Conservation (phyloP, 306 rosid genomes). For the Heteromeles arbutifolia region DNA sequence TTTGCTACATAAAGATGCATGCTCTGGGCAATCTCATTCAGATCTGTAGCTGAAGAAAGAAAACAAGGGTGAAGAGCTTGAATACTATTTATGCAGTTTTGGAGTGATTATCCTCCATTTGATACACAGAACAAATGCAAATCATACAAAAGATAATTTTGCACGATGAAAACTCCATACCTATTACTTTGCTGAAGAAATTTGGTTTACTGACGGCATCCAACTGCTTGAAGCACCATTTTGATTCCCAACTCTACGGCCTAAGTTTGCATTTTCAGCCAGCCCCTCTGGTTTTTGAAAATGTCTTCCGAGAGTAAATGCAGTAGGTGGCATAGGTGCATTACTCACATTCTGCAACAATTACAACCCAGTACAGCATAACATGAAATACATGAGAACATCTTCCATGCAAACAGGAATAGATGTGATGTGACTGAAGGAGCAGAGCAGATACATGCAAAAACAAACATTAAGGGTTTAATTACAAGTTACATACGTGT, state of each 20-base stretch:
- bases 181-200: neutral
- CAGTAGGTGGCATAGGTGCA: slow-evolving; percentile 20
- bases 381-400: neutral
- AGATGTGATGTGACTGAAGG: neutral
- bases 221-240: slow-evolving; percentile 16
- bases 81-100: neutral
- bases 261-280: neutral
- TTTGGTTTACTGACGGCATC: neutral
- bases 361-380: neutral
- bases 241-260: neutral
- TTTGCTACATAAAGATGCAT: neutral
- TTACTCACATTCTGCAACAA: slow-evolving; percentile 40
- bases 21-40: slow-evolving; percentile 10
- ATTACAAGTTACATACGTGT: slow-evolving; percentile 37
- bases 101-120: neutral
- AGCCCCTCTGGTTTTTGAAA: neutral
- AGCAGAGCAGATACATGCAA: neutral
- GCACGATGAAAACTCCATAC: neutral
- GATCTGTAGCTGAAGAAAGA: slow-evolving; percentile 16
- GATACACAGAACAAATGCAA: neutral
- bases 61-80: neutral
- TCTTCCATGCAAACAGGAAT: neutral
- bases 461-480: neutral
- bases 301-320: neutral
- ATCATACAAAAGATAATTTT: neutral